Evolutionary conservation across 1,139 yeast species (phyloP), one percentile per base, ranked within the genome.

Genomic region (Kurtzmaniella quercitrusa): DNA sequence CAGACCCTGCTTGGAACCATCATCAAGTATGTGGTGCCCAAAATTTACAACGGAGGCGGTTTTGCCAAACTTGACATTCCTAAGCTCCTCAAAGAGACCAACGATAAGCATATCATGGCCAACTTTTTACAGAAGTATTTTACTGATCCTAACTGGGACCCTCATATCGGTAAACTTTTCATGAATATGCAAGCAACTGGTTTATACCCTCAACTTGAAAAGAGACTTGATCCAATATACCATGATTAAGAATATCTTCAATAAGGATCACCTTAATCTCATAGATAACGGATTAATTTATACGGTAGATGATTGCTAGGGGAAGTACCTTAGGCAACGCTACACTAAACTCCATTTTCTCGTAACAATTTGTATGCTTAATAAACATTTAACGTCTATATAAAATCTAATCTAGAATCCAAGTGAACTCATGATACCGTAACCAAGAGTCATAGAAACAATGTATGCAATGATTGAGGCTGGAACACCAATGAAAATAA

Each of bases 401-500:
- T 21, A 6, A 26, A 21, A 19, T 17, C n/a, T 26, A 9, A 5
- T 26, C 54, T 61, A 78, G 48, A 73, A 76, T 2, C 80, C 76
- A 22, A 80, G 58, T 7, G 80, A 51, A 40, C 63, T 66, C 91
- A 88, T 83, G 47, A 88, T 66, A 36, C 18, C 18, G 56, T 82
- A 91, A 2, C 97, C 98, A 33, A 91, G 61, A n/a, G 93, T 78
- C 16, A 87, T 76, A 21, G 88, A 80, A 40, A 82, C 77, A 9
- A 78, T 44, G 53, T 84, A 88, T 36, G 86, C 82, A 49, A 88
- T 68, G 8, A 89, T 48, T 38, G 95, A 84, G 3, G 95, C 80
- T 1, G 96, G 96, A 15, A 89, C 84, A 56, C 98, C 98, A 50
- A 95, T 74, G 15, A 84, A 82, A 45, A 91, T 87, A 57, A 91